phyloP scores from a whole-genome alignment of 805 yeast genomes.

The Saccharomycopsis selenospora region DNA sequence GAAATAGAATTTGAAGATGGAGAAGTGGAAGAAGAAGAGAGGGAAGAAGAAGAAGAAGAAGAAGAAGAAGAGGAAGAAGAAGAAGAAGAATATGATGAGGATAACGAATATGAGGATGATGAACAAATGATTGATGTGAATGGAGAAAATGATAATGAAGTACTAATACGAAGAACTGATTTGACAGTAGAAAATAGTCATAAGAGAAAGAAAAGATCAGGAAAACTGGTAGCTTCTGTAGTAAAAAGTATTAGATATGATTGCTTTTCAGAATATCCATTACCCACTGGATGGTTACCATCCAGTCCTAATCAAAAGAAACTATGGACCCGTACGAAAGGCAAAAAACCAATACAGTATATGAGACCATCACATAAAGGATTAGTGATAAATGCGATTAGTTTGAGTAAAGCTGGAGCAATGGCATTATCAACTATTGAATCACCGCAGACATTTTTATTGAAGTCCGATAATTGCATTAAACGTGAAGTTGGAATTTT shows the following conservation, averaged over 20 bases:
- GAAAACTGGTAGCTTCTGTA: not conserved
- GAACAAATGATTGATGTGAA: not conserved
- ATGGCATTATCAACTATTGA: not conserved
- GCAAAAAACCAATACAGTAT: constrained; percentile 3
- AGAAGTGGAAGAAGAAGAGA: too few species aligned
- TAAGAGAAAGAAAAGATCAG: not conserved
- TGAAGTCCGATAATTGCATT: constrained; percentile 13
- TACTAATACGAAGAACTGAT: not conserved
- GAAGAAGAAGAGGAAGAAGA: not conserved
- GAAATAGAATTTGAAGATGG: not conserved
- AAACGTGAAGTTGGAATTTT: constrained; percentile 15
- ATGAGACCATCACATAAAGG: constrained; percentile 10
- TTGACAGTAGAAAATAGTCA: not conserved
- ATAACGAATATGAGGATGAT: not conserved
- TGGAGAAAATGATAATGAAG: not conserved
- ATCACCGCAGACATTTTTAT: constrained; percentile 5
- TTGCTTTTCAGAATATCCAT: constrained; percentile 7
- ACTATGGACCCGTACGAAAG: not conserved
- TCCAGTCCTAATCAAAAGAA: constrained; percentile 9
- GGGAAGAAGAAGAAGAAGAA: not conserved
- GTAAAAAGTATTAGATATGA: not conserved
- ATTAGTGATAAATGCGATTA: constrained; percentile 8
- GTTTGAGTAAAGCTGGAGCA: constrained; percentile 1
- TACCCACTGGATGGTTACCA: constrained; percentile 17
- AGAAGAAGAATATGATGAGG: not conserved